Evolutionary conservation across 176 grass and related monocot species (phyloP).

Genomic region (Miscanthus lutarioriparius): DNA sequence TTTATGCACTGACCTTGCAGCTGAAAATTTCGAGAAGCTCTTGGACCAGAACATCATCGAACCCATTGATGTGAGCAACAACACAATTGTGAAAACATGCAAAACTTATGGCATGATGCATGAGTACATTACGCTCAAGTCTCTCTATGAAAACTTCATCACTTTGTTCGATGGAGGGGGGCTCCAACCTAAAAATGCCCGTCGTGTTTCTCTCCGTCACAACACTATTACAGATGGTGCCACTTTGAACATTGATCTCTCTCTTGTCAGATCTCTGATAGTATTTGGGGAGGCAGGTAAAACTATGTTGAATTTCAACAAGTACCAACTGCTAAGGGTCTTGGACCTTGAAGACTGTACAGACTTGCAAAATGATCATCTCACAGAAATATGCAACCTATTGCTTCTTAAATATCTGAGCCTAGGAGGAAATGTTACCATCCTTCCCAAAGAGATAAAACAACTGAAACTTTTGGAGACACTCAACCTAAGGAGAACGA

Average conservation of each 20-base stretch:
- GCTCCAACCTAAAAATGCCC: background rate
- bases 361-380: background rate
- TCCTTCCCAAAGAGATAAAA: background rate
- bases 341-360: background rate
- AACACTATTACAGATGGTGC: background rate
- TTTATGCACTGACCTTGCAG: background rate
- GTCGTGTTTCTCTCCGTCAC: background rate
- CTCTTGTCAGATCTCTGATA: background rate
- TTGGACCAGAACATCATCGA: background rate
- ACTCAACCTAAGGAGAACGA: background rate
- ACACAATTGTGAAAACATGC: background rate
- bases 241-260: background rate
- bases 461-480: background rate
- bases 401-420: background rate
- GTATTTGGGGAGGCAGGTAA: background rate
- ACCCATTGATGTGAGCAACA: background rate
- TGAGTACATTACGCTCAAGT: background rate
- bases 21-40: background rate
- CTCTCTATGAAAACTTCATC: background rate
- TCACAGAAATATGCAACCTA: background rate
- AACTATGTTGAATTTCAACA: background rate
- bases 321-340: background rate
- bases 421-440: background rate
- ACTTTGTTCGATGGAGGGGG: background rate
- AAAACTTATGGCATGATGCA: slow-evolving; percentile 11